Conservation (phyloP, 805 yeast genomes). For the Torulaspora maleeae region DNA sequence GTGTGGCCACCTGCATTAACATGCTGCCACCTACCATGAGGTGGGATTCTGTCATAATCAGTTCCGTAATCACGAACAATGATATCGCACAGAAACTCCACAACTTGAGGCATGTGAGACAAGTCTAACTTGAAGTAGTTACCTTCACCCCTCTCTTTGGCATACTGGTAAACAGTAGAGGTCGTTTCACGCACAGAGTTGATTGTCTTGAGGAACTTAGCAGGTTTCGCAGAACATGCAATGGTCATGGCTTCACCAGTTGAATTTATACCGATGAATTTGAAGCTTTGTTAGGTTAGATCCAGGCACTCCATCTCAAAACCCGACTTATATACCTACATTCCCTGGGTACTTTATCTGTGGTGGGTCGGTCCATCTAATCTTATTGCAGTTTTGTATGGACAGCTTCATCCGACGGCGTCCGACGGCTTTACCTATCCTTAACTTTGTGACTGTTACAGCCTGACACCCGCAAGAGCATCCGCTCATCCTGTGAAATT, state of each 20-base stretch:
- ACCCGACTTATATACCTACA: neutral
- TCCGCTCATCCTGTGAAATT: neutral
- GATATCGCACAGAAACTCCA: slow-evolving; percentile 44
- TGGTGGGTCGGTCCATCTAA: neutral
- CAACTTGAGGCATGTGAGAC: slow-evolving; percentile 39
- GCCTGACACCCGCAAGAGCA: neutral
- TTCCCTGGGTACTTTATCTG: neutral
- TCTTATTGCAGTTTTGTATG: neutral
- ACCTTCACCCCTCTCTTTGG: slow-evolving; percentile 30
- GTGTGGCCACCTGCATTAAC: slow-evolving; percentile 47
- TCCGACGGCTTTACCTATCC: neutral
- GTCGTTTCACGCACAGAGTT: slow-evolving; percentile 54
- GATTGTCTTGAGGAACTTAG: slow-evolving; percentile 43
- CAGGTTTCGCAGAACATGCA: neutral
- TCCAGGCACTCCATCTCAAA: neutral
- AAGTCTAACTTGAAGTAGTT: slow-evolving; percentile 43
- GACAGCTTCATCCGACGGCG: neutral
- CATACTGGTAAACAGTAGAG: slow-evolving; percentile 39
- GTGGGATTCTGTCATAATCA: slow-evolving; percentile 47
- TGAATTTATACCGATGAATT: too few species aligned
- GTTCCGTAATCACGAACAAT: slow-evolving; percentile 44
- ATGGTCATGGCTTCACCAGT: slow-evolving; percentile 5
- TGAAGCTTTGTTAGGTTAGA: neutral
- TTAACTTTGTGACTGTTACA: neutral
- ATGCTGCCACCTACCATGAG: slow-evolving; percentile 68